Percentiles rank a stretch among this genome's conserved stretches.
Conservation (phyloP, 805 yeast genomes). For the Groenewaldozyma tartarivorans region DNA sequence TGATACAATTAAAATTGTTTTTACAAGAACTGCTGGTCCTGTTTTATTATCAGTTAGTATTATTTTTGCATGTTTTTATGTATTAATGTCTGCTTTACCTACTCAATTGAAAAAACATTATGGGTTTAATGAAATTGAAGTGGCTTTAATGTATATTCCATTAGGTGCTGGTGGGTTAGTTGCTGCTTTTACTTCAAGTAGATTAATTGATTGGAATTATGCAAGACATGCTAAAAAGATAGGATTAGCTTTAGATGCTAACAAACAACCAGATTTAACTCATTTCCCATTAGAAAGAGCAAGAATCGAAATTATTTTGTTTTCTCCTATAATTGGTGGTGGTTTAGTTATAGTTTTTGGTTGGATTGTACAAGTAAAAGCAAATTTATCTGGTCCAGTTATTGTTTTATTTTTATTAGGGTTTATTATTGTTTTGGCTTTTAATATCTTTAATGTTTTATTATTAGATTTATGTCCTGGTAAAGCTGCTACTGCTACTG, state of each 20-base stretch:
- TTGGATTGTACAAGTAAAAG: constrained; percentile 52
- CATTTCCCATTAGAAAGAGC: constrained; percentile 46
- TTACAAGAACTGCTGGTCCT: not conserved
- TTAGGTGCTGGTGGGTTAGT: constrained; percentile 57
- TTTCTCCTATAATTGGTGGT: constrained; percentile 34
- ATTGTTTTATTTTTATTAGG: constrained; percentile 51
- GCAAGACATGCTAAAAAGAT: constrained; percentile 16
- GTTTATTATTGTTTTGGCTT: constrained; percentile 39
- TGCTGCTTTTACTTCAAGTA: constrained; percentile 53
- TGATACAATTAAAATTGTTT: not conserved
- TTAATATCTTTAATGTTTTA: constrained; percentile 34
- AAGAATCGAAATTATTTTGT: constrained; percentile 38
- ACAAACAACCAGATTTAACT: constrained; percentile 10
- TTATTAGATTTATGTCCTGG: constrained; percentile 69
- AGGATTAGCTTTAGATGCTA: constrained; percentile 12
- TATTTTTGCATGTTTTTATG: constrained; percentile 36
- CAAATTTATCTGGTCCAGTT: constrained; percentile 45
- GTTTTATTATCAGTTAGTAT: constrained; percentile 15
- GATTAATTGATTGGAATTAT: constrained; percentile 45
- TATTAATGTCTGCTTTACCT: constrained; percentile 42
- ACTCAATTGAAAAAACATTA: constrained; percentile 38
- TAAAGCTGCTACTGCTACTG: constrained; percentile 62
- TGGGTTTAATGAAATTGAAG: constrained; percentile 39
- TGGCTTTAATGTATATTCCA: constrained; percentile 67
- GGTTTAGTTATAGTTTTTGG: constrained; percentile 47